phyloP scores from a whole-genome alignment of 1,284 basidiomycete species.

The Volvariella volvacea region DNA sequence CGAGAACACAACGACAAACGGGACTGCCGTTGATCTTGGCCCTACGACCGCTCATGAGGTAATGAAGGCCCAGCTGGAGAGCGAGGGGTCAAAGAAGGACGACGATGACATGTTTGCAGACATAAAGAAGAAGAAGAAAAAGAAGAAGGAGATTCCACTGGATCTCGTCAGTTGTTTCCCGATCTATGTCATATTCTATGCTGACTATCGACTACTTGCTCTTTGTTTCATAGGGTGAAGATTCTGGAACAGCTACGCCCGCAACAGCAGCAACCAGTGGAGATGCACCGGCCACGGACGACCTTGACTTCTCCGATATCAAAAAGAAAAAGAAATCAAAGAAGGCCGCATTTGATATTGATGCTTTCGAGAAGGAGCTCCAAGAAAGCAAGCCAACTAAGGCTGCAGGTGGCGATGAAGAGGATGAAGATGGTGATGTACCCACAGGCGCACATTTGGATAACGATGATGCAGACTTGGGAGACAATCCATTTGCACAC shows the following conservation, averaged over 20 bases:
- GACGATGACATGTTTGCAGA: constrained; percentile 84
- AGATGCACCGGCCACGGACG: constrained; percentile 40
- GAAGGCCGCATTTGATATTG: constrained; percentile 66
- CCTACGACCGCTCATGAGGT: constrained; percentile 69
- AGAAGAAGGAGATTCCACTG: constrained; percentile 75
- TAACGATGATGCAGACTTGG: constrained; percentile 74
- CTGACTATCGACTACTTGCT: neutral
- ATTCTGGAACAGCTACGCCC: constrained; percentile 60
- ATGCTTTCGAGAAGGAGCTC: constrained; percentile 88
- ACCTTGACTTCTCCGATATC: constrained; percentile 78
- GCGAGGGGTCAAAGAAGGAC: constrained; percentile 34
- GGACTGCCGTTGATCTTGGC: constrained; percentile 67
- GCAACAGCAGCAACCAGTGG: constrained; percentile 30
- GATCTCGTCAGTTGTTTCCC: constrained; percentile 56
- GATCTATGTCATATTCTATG: constrained; percentile 9
- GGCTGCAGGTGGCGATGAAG: constrained; percentile 47
- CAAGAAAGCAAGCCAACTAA: constrained; percentile 60
- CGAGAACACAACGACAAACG: constrained; percentile 58
- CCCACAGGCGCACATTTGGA: constrained; percentile 59
- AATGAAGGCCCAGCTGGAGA: constrained; percentile 48
- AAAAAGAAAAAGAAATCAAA: constrained; percentile 86
- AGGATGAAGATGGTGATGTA: constrained; percentile 57
- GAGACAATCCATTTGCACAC: constrained; percentile 73
- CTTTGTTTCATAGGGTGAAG: constrained; percentile 39
- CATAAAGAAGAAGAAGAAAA: constrained; percentile 90